A percentile compares a stretch with the other conserved stretches of the same genome.
phyloP scores from a whole-genome alignment of 2,329 filamentous ascomycete genomes.

The Pezicula carpinea region DNA sequence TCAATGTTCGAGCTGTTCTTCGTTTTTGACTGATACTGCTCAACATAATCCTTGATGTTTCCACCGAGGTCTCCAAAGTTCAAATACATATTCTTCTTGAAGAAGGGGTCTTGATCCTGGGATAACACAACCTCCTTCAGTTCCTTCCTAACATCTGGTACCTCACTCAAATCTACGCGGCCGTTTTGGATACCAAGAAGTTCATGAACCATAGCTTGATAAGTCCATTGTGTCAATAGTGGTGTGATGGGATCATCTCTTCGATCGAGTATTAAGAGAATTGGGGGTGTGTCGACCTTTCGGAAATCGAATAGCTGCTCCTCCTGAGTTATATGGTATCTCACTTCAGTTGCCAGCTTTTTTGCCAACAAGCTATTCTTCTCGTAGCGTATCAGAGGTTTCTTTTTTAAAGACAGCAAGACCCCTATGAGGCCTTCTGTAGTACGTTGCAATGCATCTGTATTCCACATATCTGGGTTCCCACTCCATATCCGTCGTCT shows the following conservation, averaged over 20 bases:
- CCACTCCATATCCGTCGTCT: constrained; percentile 75
- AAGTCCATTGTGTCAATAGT: constrained; percentile 95
- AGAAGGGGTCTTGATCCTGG: constrained; percentile 96
- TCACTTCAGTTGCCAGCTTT: constrained; percentile 87
- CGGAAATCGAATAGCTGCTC: constrained; percentile 96
- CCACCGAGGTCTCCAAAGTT: constrained; percentile 95
- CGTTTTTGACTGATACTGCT: constrained; percentile 97
- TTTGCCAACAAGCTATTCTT: constrained; percentile 87
- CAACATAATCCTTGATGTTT: constrained; percentile 97
- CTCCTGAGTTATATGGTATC: constrained; percentile 91
- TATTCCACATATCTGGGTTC: constrained; percentile 83
- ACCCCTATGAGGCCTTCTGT: constrained; percentile 84
- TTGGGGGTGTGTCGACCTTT: constrained; percentile 89
- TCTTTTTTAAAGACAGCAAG: constrained; percentile 89
- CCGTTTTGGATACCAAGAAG: constrained; percentile 90
- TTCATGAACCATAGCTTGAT: constrained; percentile 99
- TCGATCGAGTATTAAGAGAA: constrained; percentile 84
- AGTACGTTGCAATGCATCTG: constrained; percentile 78
- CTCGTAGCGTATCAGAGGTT: constrained; percentile 87
- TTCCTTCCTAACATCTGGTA: constrained; percentile 80
- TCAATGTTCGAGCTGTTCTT: constrained; percentile 95
- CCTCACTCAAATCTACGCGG: constrained; percentile 80
- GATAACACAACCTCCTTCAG: constrained; percentile 92
- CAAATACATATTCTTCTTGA: constrained; percentile 98
- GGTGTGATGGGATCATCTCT: constrained; percentile 94